These are phyloP conservation scores for Macrophomina tecta DNA, from an alignment of 2,329 filamentous ascomycete genomes.

Conservation along the genomic window DNA sequence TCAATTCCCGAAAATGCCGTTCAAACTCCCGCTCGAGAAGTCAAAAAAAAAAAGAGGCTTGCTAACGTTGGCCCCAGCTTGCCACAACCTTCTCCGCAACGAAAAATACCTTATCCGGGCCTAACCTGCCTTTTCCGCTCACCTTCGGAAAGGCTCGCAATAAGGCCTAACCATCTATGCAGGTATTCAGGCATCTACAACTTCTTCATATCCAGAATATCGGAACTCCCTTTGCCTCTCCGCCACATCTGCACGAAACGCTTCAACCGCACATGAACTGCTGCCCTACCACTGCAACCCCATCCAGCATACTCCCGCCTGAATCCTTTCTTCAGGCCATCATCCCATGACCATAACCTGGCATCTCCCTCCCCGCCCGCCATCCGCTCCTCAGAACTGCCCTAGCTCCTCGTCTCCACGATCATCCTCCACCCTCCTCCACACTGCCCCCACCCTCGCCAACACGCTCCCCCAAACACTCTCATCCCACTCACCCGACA, in stretches of 20 bases:
- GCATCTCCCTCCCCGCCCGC: background rate
- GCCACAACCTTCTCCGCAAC: background rate
- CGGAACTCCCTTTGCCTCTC: background rate
- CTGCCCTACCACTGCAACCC: background rate
- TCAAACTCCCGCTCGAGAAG: background rate
- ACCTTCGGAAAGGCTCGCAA: background rate
- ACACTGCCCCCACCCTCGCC: constrained; percentile 36
- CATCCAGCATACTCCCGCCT: background rate
- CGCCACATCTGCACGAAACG: background rate
- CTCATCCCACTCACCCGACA: constrained; percentile 33
- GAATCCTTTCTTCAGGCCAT: background rate
- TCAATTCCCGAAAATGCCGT: background rate
- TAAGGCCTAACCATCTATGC: background rate
- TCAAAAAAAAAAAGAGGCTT: background rate
- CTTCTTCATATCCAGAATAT: background rate
- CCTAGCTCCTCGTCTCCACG: background rate
- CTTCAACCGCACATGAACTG: background rate
- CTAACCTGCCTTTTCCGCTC: background rate
- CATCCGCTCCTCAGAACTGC: background rate
- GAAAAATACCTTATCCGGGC: background rate
- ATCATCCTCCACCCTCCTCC: constrained; percentile 35
- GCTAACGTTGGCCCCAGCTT: background rate
- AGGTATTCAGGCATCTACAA: too few relatives aligned
- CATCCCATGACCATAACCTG: background rate
- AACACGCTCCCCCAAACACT: constrained; percentile 35